Evolutionary conservation across 768 basidiomycete species (phyloP).

Genomic region (Lactarius trivialis): DNA sequence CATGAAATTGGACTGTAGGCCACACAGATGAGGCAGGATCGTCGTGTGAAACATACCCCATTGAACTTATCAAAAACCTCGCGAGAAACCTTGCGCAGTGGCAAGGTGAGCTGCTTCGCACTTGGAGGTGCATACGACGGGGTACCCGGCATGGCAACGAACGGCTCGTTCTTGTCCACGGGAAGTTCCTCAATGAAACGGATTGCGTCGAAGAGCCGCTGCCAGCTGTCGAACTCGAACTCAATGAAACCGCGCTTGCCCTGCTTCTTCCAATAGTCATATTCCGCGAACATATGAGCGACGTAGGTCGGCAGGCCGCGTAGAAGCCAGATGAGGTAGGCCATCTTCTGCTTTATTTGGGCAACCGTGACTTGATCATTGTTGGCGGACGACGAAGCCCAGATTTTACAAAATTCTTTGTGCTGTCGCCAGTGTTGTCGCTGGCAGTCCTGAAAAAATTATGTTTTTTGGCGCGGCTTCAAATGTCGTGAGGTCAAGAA

Average conservation of each 20-base stretch:
- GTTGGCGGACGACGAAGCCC: conserved; percentile 19
- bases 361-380: conserved; percentile 19
- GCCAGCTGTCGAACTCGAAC: conserved; percentile 24
- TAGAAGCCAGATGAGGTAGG: conserved; percentile 23
- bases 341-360: conserved; percentile 25
- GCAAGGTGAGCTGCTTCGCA: conserved; percentile 8
- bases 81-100: conserved; percentile 13
- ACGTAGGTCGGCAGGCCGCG: conserved; percentile 22
- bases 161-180: not conserved
- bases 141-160: conserved; percentile 22
- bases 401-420: conserved; percentile 24
- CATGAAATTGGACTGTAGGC: not conserved
- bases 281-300: conserved; percentile 20
- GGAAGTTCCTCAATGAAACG: conserved; percentile 13
- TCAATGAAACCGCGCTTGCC: conserved; percentile 23
- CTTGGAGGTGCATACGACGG: conserved; percentile 17
- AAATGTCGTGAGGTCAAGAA: not conserved
- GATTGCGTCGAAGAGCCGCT: conserved; percentile 21
- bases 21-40: not conserved
- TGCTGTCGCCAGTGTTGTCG: conserved; percentile 23
- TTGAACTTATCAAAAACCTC: conserved; percentile 6
- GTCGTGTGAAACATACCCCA: conserved; percentile 6
- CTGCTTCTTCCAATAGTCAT: conserved; percentile 12
- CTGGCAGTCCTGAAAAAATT: conserved; percentile 17
- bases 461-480: not conserved